These are phyloP conservation scores for Bacterosira constricta DNA, from an alignment of 108 stramenopile species.

Conservation along the genomic window DNA sequence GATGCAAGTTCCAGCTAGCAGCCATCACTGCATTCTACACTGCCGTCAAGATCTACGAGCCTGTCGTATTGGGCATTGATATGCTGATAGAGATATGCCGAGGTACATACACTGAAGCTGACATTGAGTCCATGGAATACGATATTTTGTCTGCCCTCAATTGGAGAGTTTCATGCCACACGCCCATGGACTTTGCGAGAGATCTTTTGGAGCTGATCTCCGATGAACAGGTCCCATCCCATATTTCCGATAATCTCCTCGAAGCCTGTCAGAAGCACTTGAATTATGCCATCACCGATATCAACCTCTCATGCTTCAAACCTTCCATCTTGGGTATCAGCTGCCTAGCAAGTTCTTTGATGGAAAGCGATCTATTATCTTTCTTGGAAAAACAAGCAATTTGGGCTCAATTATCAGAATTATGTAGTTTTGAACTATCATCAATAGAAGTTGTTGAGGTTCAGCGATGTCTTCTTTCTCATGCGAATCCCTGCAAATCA, in stretches of 20 bases:
- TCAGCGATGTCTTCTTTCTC: background rate
- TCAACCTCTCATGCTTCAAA: background rate
- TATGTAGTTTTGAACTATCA: conserved; percentile 5
- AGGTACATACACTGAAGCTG: conserved; percentile 20
- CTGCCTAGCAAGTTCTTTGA: conserved; percentile 12
- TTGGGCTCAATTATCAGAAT: conserved; percentile 12
- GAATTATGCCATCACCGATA: conserved; percentile 15
- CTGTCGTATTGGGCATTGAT: conserved; percentile 36
- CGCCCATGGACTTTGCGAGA: conserved; percentile 46
- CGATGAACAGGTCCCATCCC: background rate
- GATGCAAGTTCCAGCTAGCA: conserved; percentile 70
- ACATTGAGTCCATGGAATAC: conserved; percentile 35
- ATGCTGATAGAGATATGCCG: conserved; percentile 39
- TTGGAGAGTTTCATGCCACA: conserved; percentile 45
- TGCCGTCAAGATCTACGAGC: conserved; percentile 74
- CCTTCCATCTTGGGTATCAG: conserved; percentile 14
- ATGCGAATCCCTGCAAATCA: background rate
- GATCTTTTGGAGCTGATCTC: conserved; percentile 28
- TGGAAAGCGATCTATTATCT: background rate
- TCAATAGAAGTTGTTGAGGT: background rate
- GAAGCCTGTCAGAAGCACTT: conserved; percentile 10
- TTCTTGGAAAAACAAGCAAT: background rate
- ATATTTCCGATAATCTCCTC: background rate
- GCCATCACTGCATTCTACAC: conserved; percentile 68
- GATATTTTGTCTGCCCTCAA: conserved; percentile 44